Base-by-base conservation (phyloP, 2,329 filamentous ascomycete genomes). In the Neopestalotiopsis rosae region DNA sequence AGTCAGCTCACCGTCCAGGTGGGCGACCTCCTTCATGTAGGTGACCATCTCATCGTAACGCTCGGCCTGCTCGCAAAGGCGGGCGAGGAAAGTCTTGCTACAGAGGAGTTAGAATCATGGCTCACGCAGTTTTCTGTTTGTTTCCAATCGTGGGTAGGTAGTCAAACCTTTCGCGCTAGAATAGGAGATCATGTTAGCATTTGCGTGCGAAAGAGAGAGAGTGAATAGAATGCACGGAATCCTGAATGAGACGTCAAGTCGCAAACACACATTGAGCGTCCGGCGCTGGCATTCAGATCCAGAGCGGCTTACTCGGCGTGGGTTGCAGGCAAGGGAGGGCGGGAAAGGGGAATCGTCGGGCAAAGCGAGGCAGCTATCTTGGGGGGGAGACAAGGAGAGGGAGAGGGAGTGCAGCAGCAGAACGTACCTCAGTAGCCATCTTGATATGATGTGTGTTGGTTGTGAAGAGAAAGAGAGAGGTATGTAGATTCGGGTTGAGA, bases 1-100 rank as follows among this genome's bases (percentile, higher is more conserved):
- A 74, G 91, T 92, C 79, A 95, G 91, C 85, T 95, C 93, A 79
- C 89, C 88, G 76, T 88, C 89, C 77, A 91, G 83, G 87, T 97
- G 97, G 85, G 95, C 95, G 80, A 98, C 95, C 92, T 98, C 94
- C 94, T 98, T 98, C 96, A 98, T 98, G 89, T 95, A 98, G 82
- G 91, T 94, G 79, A 98, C 95, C 95, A 98, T 98, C 88, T 98
- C 96, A 95, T 99, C 95, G 87, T 99, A 99, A 83, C 95, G 95
- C 90, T 98, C 96, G 83, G 96, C 96, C 91, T 99, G 96, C 93
- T 98, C 96, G 90, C 96, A 98, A 83, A 99, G 94, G 88, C 96
- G 92, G 85, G 96, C 96, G 85, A 98, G 94, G 90, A 98, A 98
- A 82, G 96, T 98, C 92, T 98, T 98, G 92, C 94, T 97, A 83